A percentile compares a stretch with the other conserved stretches of the same genome.
Evolutionary conservation across 2,329 filamentous ascomycete genomes (phyloP).

Genomic region (Trichoderma oligosporum): DNA sequence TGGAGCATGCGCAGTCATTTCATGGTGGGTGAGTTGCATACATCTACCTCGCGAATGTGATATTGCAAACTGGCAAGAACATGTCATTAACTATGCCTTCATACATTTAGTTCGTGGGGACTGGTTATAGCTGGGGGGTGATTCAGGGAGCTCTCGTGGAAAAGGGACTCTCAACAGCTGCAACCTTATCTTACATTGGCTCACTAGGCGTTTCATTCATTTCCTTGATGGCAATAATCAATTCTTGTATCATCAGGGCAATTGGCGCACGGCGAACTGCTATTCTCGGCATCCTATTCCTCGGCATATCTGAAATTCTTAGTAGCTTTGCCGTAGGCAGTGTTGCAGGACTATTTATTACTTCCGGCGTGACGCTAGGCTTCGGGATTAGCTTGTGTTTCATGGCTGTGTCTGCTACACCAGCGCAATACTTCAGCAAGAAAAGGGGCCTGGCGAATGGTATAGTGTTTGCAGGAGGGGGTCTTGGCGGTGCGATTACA

Average conservation of each 20-base stretch:
- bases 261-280: slow-evolving; percentile 47
- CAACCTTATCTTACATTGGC: slow-evolving; percentile 57
- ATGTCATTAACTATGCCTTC: not conserved
- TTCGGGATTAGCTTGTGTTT: slow-evolving; percentile 27
- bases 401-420: slow-evolving; percentile 39
- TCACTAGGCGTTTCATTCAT: slow-evolving; percentile 48
- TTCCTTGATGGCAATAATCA: slow-evolving; percentile 49
- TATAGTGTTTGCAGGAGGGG: slow-evolving; percentile 46
- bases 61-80: not conserved
- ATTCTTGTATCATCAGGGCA: slow-evolving; percentile 45
- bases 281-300: slow-evolving; percentile 46
- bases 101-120: slow-evolving; percentile 44
- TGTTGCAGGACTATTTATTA: slow-evolving; percentile 30
- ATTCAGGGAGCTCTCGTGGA: slow-evolving; percentile 55
- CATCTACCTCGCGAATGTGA: not conserved
- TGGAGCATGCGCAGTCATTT: slow-evolving; percentile 24
- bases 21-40: slow-evolving; percentile 41
- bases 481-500: slow-evolving; percentile 48
- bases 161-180: slow-evolving; percentile 44
- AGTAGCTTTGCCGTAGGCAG: slow-evolving; percentile 27
- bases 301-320: slow-evolving; percentile 45
- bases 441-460: slow-evolving; percentile 51
- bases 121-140: slow-evolving; percentile 57
- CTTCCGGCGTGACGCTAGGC: slow-evolving; percentile 26
- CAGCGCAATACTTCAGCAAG: slow-evolving; percentile 49